Evolutionary conservation across 2,329 filamentous ascomycete species (phyloP).

Genomic region (Alternaria longipes): DNA sequence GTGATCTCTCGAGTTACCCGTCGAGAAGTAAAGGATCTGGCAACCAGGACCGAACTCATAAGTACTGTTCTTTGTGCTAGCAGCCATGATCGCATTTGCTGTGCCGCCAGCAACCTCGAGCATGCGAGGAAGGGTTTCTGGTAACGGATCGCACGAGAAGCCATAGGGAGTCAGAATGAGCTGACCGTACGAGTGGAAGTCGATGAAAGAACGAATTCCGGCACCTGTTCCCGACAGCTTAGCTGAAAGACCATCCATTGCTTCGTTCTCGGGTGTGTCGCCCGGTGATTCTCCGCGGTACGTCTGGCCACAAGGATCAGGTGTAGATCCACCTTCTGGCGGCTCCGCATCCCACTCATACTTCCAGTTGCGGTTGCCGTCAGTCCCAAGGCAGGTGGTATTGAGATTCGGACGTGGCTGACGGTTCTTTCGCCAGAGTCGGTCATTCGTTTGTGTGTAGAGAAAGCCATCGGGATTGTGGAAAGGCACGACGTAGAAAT

Average conservation of each 20-base stretch:
- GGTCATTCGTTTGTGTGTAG: slow-evolving; percentile 46
- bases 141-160: slow-evolving; percentile 46
- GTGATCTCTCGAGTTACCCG: slow-evolving; percentile 56
- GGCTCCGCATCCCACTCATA: slow-evolving; percentile 43
- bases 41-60: slow-evolving; percentile 61
- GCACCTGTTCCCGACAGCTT: slow-evolving; percentile 50
- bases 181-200: slow-evolving; percentile 71
- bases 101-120: slow-evolving; percentile 46
- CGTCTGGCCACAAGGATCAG: slow-evolving; percentile 44
- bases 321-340: slow-evolving; percentile 35
- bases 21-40: slow-evolving; percentile 66
- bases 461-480: slow-evolving; percentile 48
- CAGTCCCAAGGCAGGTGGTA: slow-evolving; percentile 42
- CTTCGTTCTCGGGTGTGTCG: slow-evolving; percentile 45
- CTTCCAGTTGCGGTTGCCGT: slow-evolving; percentile 50
- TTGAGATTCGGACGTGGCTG: slow-evolving; percentile 41
- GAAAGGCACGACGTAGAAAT: slow-evolving; percentile 47
- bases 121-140: slow-evolving; percentile 60
- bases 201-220: slow-evolving; percentile 68
- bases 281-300: slow-evolving; percentile 45
- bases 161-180: slow-evolving; percentile 67
- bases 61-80: slow-evolving; percentile 40
- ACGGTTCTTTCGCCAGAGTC: slow-evolving; percentile 50
- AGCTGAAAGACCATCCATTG: slow-evolving; percentile 57
- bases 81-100: slow-evolving; percentile 60